These are phyloP conservation scores for Dissoconium aciculare DNA, from an alignment of 2,329 filamentous ascomycete genomes.

Conservation along the genomic window DNA sequence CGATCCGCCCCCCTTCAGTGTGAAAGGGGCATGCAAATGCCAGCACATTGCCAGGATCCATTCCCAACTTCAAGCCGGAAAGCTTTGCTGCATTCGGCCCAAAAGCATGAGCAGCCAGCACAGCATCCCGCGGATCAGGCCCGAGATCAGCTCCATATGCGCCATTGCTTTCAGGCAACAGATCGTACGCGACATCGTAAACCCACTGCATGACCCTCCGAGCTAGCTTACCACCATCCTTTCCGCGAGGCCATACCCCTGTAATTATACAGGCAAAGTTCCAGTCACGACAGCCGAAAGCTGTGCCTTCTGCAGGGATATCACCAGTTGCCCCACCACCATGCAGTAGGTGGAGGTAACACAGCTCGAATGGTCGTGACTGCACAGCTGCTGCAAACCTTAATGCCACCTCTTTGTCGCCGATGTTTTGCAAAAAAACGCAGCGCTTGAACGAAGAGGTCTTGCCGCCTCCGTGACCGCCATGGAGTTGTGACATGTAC, in stretches of 20 bases:
- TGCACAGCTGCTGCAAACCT: slow-evolving; percentile 33
- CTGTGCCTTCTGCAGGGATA: slow-evolving; percentile 32
- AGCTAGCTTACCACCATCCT: slow-evolving; percentile 33
- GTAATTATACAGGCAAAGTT: slow-evolving; percentile 50
- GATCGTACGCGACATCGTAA: slow-evolving; percentile 33
- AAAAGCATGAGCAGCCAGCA: slow-evolving; percentile 41
- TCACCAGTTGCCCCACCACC: slow-evolving; percentile 41
- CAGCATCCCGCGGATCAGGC: slow-evolving; percentile 43
- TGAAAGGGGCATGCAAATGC: slow-evolving; percentile 37
- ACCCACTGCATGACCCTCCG: slow-evolving; percentile 38
- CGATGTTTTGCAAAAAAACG: slow-evolving; percentile 41
- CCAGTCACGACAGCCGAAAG: slow-evolving; percentile 51
- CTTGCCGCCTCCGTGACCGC: slow-evolving; percentile 42
- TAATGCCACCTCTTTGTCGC: slow-evolving; percentile 20
- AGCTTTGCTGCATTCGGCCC: slow-evolving; percentile 39
- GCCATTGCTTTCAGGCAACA: slow-evolving; percentile 39
- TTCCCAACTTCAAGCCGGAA: slow-evolving; percentile 38
- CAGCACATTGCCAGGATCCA: slow-evolving; percentile 30
- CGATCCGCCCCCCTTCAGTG: too few relatives aligned
- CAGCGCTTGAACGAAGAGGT: slow-evolving; percentile 52
- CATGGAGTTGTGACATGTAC: slow-evolving; percentile 46
- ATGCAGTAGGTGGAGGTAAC: slow-evolving; percentile 50
- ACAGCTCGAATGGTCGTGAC: slow-evolving; percentile 37
- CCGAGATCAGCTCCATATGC: slow-evolving; percentile 48
- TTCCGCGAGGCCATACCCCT: slow-evolving; percentile 43